These are phyloP conservation scores for Calonectria crousiana DNA, from an alignment of 2,329 filamentous ascomycete genomes.

Conservation along the genomic window DNA sequence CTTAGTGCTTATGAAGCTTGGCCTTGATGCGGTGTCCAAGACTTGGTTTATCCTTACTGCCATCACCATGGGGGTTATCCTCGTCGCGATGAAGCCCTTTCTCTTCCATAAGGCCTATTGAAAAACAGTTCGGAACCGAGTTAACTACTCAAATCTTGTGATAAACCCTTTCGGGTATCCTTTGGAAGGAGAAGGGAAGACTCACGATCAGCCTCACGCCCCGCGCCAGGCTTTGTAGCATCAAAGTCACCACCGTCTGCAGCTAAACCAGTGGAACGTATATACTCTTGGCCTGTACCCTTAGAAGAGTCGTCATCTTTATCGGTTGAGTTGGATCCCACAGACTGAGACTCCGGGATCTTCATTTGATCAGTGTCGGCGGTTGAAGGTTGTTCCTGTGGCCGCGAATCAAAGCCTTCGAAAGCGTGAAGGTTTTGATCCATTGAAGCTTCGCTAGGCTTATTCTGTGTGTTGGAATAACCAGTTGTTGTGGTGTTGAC, in stretches of 20 bases:
- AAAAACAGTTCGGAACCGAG: background rate
- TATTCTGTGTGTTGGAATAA: conserved; percentile 49
- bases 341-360: background rate
- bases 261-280: conserved; percentile 68
- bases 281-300: conserved; percentile 68
- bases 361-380: conserved; percentile 40
- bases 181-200: conserved; percentile 22
- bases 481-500: conserved; percentile 35
- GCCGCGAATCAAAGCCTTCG: conserved; percentile 58
- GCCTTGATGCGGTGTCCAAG: conserved; percentile 76
- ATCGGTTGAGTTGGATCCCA: conserved; percentile 21
- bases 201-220: conserved; percentile 75
- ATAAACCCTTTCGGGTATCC: no score
- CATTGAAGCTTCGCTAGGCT: conserved; percentile 41
- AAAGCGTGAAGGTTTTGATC: conserved; percentile 40
- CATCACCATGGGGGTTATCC: conserved; percentile 27
- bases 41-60: conserved; percentile 60
- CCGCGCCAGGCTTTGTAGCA: conserved; percentile 72
- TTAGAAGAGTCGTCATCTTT: conserved; percentile 45
- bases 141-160: conserved; percentile 9
- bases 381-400: conserved; percentile 49
- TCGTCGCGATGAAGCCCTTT: conserved; percentile 46
- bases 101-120: conserved; percentile 49
- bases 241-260: conserved; percentile 79
- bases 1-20: conserved; percentile 69